A percentile compares a stretch with the other conserved stretches of the same genome.
Evolutionary conservation across 768 basidiomycete genomes (phyloP).

Genomic region (Hysterangium stoloniferum): DNA sequence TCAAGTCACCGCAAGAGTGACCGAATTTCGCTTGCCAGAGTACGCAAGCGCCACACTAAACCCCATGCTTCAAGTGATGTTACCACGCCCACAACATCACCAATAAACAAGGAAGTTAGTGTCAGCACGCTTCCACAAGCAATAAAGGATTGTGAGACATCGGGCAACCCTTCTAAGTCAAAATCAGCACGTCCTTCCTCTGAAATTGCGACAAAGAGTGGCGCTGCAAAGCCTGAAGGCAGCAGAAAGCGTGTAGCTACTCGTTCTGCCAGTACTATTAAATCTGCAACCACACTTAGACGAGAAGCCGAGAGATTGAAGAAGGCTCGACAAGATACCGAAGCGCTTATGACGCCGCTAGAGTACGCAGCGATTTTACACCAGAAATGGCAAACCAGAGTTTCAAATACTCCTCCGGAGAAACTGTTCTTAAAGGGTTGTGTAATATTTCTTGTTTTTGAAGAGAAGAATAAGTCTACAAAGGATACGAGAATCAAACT

Average conservation of each 20-base stretch:
- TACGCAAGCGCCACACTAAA: too few species aligned
- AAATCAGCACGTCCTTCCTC: too few species aligned
- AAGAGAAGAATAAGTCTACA: slow-evolving; percentile 47
- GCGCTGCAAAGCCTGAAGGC: neutral
- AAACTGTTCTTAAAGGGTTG: slow-evolving; percentile 41
- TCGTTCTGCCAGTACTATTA: neutral
- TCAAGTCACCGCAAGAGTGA: too few species aligned
- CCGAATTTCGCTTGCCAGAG: too few species aligned
- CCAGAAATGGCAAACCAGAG: slow-evolving; percentile 33
- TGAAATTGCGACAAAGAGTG: neutral
- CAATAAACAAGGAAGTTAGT: neutral
- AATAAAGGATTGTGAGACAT: neutral
- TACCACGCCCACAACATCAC: neutral
- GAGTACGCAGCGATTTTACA: slow-evolving; percentile 38
- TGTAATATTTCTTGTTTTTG: slow-evolving; percentile 50
- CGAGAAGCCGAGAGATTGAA: slow-evolving; percentile 15
- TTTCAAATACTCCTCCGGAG: slow-evolving; percentile 16
- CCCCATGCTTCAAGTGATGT: neutral
- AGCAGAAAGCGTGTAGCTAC: neutral
- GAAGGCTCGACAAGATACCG: slow-evolving; percentile 25
- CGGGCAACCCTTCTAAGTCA: neutral
- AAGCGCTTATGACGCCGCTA: slow-evolving; percentile 35
- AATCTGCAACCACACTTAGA: neutral
- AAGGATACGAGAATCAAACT: slow-evolving; percentile 47
- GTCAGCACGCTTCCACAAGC: too few species aligned